Conservation (phyloP, 129 eudicot species). For the Helichrysum umbraculigerum region DNA sequence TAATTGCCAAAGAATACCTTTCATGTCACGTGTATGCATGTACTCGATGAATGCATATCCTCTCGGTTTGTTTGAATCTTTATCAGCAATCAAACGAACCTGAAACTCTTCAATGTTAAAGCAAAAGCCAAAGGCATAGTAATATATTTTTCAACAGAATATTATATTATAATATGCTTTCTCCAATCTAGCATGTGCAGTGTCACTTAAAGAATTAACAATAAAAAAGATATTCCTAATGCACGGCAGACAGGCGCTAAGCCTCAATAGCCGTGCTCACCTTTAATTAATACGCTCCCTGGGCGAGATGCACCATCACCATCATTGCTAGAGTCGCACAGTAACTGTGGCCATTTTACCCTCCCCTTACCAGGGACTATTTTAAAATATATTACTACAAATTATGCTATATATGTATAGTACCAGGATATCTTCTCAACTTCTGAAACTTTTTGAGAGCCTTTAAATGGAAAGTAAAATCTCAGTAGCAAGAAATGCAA, state of each 20-base stretch:
- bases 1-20: constrained; percentile 46
- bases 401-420: constrained; percentile 37
- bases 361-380: constrained; percentile 89
- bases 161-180: constrained; percentile 7
- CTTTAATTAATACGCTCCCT: constrained; percentile 74
- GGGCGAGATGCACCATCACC: constrained; percentile 76
- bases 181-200: constrained; percentile 29
- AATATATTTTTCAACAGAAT: constrained; percentile 1
- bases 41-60: constrained; percentile 93
- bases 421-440: constrained; percentile 76
- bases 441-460: constrained; percentile 62
- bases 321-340: constrained; percentile 74
- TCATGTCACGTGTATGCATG: constrained; percentile 97
- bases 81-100: constrained; percentile 86
- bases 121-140: constrained; percentile 10
- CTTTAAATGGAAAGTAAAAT: constrained; percentile 52
- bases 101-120: constrained; percentile 45
- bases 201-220: constrained; percentile 27
- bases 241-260: constrained; percentile 95
- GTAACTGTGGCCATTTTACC: constrained; percentile 64
- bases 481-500: constrained; percentile 65
- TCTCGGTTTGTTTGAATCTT: constrained; percentile 77
- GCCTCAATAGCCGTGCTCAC: constrained; percentile 99
- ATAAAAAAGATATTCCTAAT: constrained; percentile 52
- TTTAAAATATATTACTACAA: constrained; percentile 31